Percentiles rank a stretch among this genome's conserved stretches.
Conservation (phyloP, 192 early-diverging fungal genomes). For the Coemansia sp. region DNA sequence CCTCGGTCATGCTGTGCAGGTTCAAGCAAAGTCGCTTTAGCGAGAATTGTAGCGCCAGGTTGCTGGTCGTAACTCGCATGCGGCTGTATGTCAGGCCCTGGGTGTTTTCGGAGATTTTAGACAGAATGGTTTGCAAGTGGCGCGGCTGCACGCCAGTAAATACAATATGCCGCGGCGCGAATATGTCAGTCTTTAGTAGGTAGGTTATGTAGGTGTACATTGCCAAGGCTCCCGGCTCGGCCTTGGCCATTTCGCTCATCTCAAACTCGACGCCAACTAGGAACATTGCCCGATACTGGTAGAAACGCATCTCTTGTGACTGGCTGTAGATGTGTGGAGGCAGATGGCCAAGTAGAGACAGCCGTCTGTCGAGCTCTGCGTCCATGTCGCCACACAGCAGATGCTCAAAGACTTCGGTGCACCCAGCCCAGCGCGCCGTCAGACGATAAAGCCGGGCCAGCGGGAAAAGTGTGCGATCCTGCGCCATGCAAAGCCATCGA, state of each 20-base stretch:
- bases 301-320: slow-evolving; percentile 33
- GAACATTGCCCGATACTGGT: slow-evolving; percentile 42
- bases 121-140: slow-evolving; percentile 31
- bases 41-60: slow-evolving; percentile 43
- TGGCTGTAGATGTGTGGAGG: slow-evolving; percentile 18
- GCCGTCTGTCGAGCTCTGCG: slow-evolving; percentile 13
- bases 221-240: slow-evolving; percentile 22
- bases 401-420: slow-evolving; percentile 50
- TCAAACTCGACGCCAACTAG: slow-evolving; percentile 39
- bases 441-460: slow-evolving; percentile 31
- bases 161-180: slow-evolving; percentile 26
- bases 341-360: slow-evolving; percentile 24
- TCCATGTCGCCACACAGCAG: slow-evolving; percentile 20
- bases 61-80: slow-evolving; percentile 40
- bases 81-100: slow-evolving; percentile 27
- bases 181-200: slow-evolving; percentile 46
- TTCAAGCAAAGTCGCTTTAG: slow-evolving; percentile 31
- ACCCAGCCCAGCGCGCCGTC: slow-evolving; percentile 45
- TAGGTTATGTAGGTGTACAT: slow-evolving; percentile 46
- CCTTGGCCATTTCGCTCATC: slow-evolving; percentile 36
- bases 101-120: slow-evolving; percentile 38
- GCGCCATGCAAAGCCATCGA: slow-evolving; percentile 36
- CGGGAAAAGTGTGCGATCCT: slow-evolving; percentile 35
- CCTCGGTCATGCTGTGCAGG: slow-evolving; percentile 39
- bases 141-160: slow-evolving; percentile 33